A percentile compares a stretch with the other conserved stretches of the same genome.
Evolutionary conservation across 1,284 basidiomycete genomes (phyloP).

Genomic region (Fomitopsis betulina): DNA sequence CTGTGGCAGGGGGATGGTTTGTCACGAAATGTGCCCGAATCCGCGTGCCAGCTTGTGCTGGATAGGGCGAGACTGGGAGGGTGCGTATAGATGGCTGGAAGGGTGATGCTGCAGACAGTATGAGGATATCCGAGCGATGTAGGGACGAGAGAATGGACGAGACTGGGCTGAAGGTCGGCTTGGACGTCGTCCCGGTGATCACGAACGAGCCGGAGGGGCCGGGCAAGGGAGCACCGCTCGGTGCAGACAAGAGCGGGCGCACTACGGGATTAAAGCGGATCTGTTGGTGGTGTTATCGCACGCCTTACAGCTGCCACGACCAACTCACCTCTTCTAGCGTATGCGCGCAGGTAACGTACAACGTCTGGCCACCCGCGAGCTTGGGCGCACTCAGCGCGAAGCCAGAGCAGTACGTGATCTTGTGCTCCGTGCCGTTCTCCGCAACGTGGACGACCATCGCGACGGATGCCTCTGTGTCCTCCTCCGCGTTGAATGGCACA

Average conservation of each 20-base stretch:
- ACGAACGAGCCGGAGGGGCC: constrained; percentile 42
- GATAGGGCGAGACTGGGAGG: constrained; percentile 68
- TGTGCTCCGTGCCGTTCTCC: constrained; percentile 36
- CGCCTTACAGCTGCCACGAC: not conserved
- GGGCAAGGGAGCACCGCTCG: constrained; percentile 15
- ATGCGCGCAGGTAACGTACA: constrained; percentile 64
- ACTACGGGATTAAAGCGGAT: constrained; percentile 33
- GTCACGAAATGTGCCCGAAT: constrained; percentile 56
- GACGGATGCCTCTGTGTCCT: constrained; percentile 36
- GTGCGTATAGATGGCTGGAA: constrained; percentile 31
- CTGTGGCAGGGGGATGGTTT: constrained; percentile 30
- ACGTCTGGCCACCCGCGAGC: constrained; percentile 28
- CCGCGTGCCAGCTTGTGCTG: constrained; percentile 43
- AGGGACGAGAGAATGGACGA: constrained; percentile 50
- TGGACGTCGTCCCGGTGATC: constrained; percentile 24
- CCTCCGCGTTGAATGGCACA: constrained; percentile 22
- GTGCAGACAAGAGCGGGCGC: constrained; percentile 9
- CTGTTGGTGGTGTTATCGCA: constrained; percentile 22
- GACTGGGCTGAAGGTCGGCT: constrained; percentile 39
- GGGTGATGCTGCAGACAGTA: constrained; percentile 31
- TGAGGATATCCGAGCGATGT: constrained; percentile 55
- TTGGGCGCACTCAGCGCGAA: constrained; percentile 46
- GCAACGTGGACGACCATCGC: constrained; percentile 57
- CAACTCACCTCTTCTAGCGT: constrained; percentile 56
- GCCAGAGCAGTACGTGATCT: constrained; percentile 56